Percentiles rank a stretch among this genome's conserved stretches.
These are phyloP conservation scores for Termitomyces sp. DNA, from an alignment of 1,284 basidiomycete genomes.

Conservation along the genomic window DNA sequence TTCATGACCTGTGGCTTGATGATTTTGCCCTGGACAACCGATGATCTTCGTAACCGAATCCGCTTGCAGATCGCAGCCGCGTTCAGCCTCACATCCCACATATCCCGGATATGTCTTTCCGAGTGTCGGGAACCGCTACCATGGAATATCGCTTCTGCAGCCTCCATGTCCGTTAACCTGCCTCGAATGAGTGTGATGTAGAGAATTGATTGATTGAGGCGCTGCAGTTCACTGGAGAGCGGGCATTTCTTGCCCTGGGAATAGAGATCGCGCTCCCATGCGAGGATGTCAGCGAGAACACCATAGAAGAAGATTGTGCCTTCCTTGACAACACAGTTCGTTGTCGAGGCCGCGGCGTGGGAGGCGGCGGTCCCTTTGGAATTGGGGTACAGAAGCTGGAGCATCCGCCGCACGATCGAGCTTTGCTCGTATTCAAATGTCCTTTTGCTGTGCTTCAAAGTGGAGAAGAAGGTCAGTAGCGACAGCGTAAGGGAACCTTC, in stretches of 20 bases:
- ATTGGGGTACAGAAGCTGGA: neutral
- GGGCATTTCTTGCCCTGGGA: neutral
- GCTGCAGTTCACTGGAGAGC: neutral
- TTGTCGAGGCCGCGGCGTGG: neutral
- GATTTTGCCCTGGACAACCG: neutral
- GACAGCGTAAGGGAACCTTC: slow-evolving; percentile 1
- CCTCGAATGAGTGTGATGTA: slow-evolving; percentile 1
- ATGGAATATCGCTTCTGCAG: neutral
- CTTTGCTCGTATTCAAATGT: neutral
- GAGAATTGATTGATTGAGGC: neutral
- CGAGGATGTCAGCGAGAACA: slow-evolving; percentile 1
- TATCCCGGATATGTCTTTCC: neutral
- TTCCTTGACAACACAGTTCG: slow-evolving; percentile 1
- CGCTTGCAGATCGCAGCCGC: slow-evolving; percentile 4
- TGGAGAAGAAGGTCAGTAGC: neutral
- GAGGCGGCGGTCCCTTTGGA: neutral
- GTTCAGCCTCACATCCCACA: slow-evolving; percentile 4
- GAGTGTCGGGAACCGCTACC: neutral
- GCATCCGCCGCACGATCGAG: neutral
- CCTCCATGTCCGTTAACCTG: neutral
- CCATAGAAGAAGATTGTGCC: slow-evolving; percentile 1
- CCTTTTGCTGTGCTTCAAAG: neutral
- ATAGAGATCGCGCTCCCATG: neutral
- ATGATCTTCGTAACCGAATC: slow-evolving; percentile 1
- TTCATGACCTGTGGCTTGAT: neutral